Evolutionary conservation across 768 basidiomycete genomes (phyloP).

Genomic region (Boletus pseudo-olivaceus): DNA sequence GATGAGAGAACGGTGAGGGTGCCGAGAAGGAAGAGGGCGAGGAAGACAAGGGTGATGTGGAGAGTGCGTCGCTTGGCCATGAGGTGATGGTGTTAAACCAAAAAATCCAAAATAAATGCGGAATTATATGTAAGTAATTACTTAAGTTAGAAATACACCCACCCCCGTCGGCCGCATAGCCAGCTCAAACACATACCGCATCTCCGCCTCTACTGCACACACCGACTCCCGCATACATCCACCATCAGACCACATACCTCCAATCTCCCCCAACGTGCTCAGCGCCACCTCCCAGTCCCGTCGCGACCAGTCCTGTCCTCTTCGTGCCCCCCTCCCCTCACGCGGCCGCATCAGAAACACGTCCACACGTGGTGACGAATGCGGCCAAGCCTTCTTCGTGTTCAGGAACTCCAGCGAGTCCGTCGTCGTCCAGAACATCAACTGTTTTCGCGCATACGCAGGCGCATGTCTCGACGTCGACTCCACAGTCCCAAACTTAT

Average conservation of each 20-base stretch:
- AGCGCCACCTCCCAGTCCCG: slow-evolving; percentile 62
- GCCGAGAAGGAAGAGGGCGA: slow-evolving; percentile 79
- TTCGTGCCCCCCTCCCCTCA: slow-evolving; percentile 47
- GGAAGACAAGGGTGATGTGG: slow-evolving; percentile 46
- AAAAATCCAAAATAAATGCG: not conserved
- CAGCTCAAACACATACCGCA: slow-evolving; percentile 45
- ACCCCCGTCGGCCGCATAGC: slow-evolving; percentile 43
- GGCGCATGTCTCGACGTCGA: slow-evolving; percentile 57
- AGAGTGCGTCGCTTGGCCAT: slow-evolving; percentile 47
- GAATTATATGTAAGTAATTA: not conserved
- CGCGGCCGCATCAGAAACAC: slow-evolving; percentile 52
- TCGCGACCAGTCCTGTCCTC: slow-evolving; percentile 74
- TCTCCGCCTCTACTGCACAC: slow-evolving; percentile 44
- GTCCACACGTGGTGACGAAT: slow-evolving; percentile 44
- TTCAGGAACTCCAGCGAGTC: slow-evolving; percentile 60
- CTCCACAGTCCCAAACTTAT: slow-evolving; percentile 31
- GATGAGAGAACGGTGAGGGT: slow-evolving; percentile 91
- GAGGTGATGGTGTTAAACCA: slow-evolving; percentile 2
- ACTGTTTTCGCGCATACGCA: slow-evolving; percentile 38
- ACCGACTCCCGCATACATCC: slow-evolving; percentile 54
- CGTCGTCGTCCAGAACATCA: slow-evolving; percentile 48
- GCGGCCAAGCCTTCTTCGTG: slow-evolving; percentile 33
- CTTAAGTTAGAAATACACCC: not conserved
- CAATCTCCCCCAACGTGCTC: slow-evolving; percentile 44
- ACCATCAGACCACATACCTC: slow-evolving; percentile 49